Base-by-base conservation (phyloP, 192 early-diverging fungal genomes). In the Entomortierella parvispora region DNA sequence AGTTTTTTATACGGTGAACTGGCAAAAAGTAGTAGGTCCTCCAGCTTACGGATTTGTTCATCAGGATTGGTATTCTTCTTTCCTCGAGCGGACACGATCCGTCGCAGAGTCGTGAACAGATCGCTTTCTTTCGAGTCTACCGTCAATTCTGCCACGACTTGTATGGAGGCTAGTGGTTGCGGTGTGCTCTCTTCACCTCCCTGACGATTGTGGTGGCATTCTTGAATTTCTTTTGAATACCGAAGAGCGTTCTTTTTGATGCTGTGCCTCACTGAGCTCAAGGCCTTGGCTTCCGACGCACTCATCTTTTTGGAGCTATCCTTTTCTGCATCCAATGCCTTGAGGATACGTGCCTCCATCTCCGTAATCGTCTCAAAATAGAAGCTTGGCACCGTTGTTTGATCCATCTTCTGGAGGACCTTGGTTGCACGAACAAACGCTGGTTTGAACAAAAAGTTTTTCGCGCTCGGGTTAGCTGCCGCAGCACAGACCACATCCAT, bases 31-130 rank as follows among this genome's bases (percentile, higher is more conserved):
- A 93, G 79, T 20, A 99, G 77, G 22, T 58, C 66, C 69, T 92
- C 83, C 33, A 98, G 79, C 60, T 86, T 83, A 45, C 74, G 76
- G 66, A 97, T 88, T 79, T 93, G 90, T 58, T 85, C 89, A 32
- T 85, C 69, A 79, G 94, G 93, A 80, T 98, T 92, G 44, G 95
- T 98, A 82, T 90, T 90, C 93, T 95, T 98, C 84, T 97, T 96
- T 45, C 98, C 98, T 68, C 98, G 90, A 47, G 93, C 86, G 45
- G 91, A 90, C 50, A 90, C 54, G 28, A 98, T 82, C 65, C 93
- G 92, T 46, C 74, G 78, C 54, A 99, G 86, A 63, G 90, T 86
- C 83, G 96, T 91, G 84, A 94, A 93, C 50, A 99, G 80, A 60
- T 92, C 90, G 43, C 93, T 90, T 14, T 84, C 37, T n/a, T n/a